Percentiles rank a stretch among this genome's conserved stretches.
Conservation (phyloP, 495 filamentous ascomycete species). For the Hypoxylon lenormandii region DNA sequence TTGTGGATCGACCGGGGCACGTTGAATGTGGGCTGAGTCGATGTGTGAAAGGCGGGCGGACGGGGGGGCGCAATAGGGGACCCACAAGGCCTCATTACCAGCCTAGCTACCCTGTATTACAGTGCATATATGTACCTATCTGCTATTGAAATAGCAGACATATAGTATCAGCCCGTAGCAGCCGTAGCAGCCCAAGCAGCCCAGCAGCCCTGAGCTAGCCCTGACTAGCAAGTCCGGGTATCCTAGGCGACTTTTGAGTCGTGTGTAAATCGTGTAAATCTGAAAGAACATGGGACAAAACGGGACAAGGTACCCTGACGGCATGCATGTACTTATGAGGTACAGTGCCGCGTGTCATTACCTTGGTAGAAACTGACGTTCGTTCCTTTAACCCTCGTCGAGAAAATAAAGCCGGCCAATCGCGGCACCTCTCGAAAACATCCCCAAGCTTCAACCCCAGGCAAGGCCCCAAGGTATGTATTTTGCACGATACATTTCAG, state of each 20-base stretch:
- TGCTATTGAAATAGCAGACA: neutral
- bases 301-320: too few species aligned
- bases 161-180: too few species aligned
- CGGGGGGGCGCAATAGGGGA: constrained; percentile 32
- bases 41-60: constrained; percentile 15
- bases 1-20: constrained; percentile 13
- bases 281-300: too few species aligned
- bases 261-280: too few species aligned
- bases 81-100: constrained; percentile 22
- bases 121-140: constrained; percentile 1
- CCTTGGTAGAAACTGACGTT: neutral
- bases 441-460: constrained; percentile 1
- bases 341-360: constrained; percentile 1
- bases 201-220: neutral
- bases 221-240: neutral
- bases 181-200: too few species aligned
- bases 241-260: neutral
- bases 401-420: constrained; percentile 33
- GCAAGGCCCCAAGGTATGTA: too few species aligned
- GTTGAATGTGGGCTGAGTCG: constrained; percentile 41
- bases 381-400: neutral
- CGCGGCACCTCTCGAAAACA: constrained; percentile 35
- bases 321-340: constrained; percentile 7
- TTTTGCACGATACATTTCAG: too few species aligned
- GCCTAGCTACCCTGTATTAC: neutral